Evolutionary conservation across 441 rosid genomes (phyloP), one percentile per base, ranked within the genome.

Genomic region (Syzygium syzygioides): DNA sequence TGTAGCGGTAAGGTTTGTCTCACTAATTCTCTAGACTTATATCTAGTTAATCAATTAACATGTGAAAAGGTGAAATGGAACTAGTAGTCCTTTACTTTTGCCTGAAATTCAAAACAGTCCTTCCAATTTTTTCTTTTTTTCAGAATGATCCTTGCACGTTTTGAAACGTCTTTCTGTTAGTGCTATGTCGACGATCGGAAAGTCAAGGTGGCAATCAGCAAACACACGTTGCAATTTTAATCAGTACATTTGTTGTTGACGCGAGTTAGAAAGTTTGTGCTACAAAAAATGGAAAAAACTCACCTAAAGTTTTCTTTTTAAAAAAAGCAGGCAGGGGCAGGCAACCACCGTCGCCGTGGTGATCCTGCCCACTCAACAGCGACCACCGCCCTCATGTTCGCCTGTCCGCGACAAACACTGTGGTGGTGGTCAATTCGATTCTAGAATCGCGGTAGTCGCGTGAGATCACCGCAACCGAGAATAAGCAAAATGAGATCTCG

Each of bases 291-390:
- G 0, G 5, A 64, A 64, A 30, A 64, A 17, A 30, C 8, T 62
- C 76, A 17, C 76, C 76, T 64, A 7, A 64, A 14, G 37, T 30
- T 15, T 1, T 41, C 1, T 45, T 45, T 1, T 7, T 1, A 7
- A 32, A 32, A 71, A 34, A 19, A 9, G 8, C 1, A 19, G 79
- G 10, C 14, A 0, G 14, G 2, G 79, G 79, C 2, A 1, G 6
- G 14, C 14, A 18, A 66, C 45, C 13, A 1, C 13, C 7, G 2
- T 23, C 26, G 4, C 50, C 28, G 3, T 0, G 0, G 50, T 10
- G 80, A 20, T 34, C 15, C 80, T 11, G 28, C 50, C 80, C 9
- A 3, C 80, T 34, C 9, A 12, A 34, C 28, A 20, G 80, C 45
- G 50, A 20, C 79, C 48, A 68, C 79, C 79, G 5, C 48, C 79